Percentiles rank a stretch among this genome's conserved stretches.
Evolutionary conservation across 1,284 basidiomycete species (phyloP).

Genomic region (Serendipita sp.): DNA sequence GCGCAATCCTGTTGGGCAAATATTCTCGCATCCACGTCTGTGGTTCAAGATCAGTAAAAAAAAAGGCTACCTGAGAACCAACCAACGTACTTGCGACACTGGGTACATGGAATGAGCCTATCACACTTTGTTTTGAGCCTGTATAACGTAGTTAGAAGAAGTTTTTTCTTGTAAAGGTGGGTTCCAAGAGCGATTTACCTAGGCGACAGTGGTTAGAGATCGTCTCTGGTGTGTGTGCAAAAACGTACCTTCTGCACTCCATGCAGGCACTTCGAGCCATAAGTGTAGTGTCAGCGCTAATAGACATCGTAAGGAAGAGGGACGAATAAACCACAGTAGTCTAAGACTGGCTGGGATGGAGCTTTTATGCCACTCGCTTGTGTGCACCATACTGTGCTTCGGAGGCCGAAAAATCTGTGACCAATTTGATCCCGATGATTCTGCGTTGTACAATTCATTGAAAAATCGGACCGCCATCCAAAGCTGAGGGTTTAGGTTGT

Average conservation of each 20-base stretch:
- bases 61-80: neutral
- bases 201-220: neutral
- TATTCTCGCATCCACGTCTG: neutral
- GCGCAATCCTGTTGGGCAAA: neutral
- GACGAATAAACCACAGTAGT: too few species aligned
- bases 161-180: neutral
- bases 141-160: neutral
- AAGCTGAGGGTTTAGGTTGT: too few species aligned
- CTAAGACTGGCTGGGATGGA: too few species aligned
- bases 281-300: neutral
- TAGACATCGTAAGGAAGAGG: neutral
- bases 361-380: too few species aligned
- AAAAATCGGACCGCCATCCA: too few species aligned
- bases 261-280: neutral
- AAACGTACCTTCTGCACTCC: conserved; percentile 3
- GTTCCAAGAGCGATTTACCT: too few species aligned
- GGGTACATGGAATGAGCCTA: neutral
- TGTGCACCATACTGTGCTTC: too few species aligned
- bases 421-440: too few species aligned
- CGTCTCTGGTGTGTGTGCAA: neutral
- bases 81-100: neutral
- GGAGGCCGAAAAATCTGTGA: too few species aligned
- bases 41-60: neutral
- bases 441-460: too few species aligned
- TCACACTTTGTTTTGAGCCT: conserved; percentile 6